These are phyloP conservation scores for Periconia sp. DNA, from an alignment of 2,329 filamentous ascomycete genomes.

Conservation along the genomic window DNA sequence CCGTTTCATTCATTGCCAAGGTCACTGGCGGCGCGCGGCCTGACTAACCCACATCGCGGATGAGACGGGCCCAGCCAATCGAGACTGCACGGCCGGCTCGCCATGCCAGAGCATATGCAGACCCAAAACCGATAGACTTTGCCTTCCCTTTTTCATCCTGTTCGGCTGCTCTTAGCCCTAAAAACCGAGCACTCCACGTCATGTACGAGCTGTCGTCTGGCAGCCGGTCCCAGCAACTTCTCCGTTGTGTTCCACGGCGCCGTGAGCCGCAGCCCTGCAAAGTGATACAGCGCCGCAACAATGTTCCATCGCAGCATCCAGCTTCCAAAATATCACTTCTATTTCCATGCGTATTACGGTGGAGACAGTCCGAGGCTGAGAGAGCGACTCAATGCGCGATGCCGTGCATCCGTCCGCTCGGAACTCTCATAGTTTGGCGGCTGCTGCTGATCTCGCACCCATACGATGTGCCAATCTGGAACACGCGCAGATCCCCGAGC, in stretches of 20 bases:
- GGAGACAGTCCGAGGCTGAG: too few relatives aligned
- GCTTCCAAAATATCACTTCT: constrained; percentile 10
- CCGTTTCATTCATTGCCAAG: constrained; percentile 16
- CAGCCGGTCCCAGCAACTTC: neutral
- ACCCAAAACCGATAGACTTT: neutral
- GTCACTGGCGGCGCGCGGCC: neutral
- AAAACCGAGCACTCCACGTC: too few relatives aligned
- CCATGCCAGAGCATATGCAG: neutral
- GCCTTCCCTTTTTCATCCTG: too few relatives aligned
- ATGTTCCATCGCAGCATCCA: constrained; percentile 11
- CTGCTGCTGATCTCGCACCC: too few relatives aligned
- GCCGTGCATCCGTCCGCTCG: too few relatives aligned
- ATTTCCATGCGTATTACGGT: too few relatives aligned
- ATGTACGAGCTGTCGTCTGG: too few relatives aligned
- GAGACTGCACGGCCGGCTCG: neutral
- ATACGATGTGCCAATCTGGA: too few relatives aligned
- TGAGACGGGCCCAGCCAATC: neutral
- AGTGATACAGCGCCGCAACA: constrained; percentile 10
- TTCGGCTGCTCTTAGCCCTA: too few relatives aligned
- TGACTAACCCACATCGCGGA: neutral
- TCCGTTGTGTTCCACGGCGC: constrained; percentile 3
- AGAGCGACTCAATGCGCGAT: too few relatives aligned
- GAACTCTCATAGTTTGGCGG: too few relatives aligned
- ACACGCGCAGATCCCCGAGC: too few relatives aligned
- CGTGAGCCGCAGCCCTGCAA: constrained; percentile 3